phyloP scores from a whole-genome alignment of 2,329 filamentous ascomycete species.

The Pseudocercospora vitis region DNA sequence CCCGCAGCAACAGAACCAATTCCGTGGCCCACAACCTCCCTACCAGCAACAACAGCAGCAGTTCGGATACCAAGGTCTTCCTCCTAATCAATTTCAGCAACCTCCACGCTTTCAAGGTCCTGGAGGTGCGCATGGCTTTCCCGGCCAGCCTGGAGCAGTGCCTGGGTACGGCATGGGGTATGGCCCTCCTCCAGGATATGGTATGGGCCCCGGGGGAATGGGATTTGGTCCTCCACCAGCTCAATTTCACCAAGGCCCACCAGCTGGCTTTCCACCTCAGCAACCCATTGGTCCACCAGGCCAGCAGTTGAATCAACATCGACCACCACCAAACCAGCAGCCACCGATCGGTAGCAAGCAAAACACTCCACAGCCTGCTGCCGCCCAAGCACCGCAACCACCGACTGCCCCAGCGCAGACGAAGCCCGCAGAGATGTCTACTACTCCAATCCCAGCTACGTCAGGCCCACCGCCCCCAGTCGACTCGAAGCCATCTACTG shows the following conservation, averaged over 20 bases:
- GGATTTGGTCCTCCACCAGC: constrained; percentile 26
- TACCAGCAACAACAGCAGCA: constrained; percentile 39
- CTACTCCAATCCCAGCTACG: constrained; percentile 46
- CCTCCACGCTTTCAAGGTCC: constrained; percentile 50
- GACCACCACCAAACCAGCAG: constrained; percentile 46
- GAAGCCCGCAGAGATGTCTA: constrained; percentile 39
- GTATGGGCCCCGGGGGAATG: constrained; percentile 16
- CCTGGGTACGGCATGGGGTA: constrained; percentile 63
- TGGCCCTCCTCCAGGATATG: constrained; percentile 52
- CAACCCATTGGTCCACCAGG: constrained; percentile 60
- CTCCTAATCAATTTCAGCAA: constrained; percentile 44
- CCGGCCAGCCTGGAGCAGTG: constrained; percentile 44
- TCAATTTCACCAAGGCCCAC: constrained; percentile 58
- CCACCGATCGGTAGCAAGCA: constrained; percentile 41
- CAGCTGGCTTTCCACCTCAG: constrained; percentile 34
- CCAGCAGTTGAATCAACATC: constrained; percentile 39
- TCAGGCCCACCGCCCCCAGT: constrained; percentile 63
- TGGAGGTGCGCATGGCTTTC: constrained; percentile 48
- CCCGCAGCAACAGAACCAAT: constrained; percentile 36
- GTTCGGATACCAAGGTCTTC: constrained; percentile 42
- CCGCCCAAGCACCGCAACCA: constrained; percentile 29
- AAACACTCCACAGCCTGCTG: constrained; percentile 36
- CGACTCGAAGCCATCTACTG: constrained; percentile 66
- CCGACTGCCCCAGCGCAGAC: constrained; percentile 24
- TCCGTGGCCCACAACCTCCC: constrained; percentile 41